Percentiles rank a stretch among this genome's conserved stretches.
phyloP scores from a whole-genome alignment of 768 basidiomycete genomes.

The Calocera viscosa region DNA sequence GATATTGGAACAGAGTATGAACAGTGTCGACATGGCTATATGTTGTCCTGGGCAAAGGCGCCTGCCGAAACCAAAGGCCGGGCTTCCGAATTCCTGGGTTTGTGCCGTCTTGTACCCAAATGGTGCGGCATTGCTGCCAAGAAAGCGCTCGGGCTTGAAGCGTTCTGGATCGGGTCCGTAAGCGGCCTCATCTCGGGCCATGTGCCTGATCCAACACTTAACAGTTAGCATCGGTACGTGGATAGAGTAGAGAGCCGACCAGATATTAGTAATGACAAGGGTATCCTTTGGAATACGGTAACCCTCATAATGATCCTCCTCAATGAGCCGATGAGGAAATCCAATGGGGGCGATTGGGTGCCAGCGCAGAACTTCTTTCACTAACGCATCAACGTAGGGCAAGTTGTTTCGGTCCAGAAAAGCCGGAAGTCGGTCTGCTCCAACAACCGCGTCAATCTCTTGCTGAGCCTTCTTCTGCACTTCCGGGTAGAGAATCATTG shows the following conservation, averaged over 20 bases:
- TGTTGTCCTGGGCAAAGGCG: neutral
- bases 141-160: neutral
- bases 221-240: no score
- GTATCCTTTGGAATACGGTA: constrained; percentile 26
- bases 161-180: neutral
- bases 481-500: constrained; percentile 19
- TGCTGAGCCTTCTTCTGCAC: neutral
- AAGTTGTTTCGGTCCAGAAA: constrained; percentile 14
- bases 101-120: neutral
- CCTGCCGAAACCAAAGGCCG: neutral
- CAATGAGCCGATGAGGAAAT: constrained; percentile 23
- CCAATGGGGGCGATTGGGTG: constrained; percentile 15
- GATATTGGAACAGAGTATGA: neutral
- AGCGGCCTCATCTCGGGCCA: neutral
- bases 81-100: neutral
- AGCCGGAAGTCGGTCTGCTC: neutral
- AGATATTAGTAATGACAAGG: constrained; percentile 23
- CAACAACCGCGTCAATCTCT: neutral
- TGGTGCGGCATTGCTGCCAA: neutral
- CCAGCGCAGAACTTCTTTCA: constrained; percentile 17
- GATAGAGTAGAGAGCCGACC: no score
- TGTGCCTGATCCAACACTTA: no score
- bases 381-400: constrained; percentile 16
- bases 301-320: constrained; percentile 26
- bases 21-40: neutral